These are phyloP conservation scores for Bretschneidera sinensis DNA, from an alignment of 345 rosid species.

Conservation along the genomic window DNA sequence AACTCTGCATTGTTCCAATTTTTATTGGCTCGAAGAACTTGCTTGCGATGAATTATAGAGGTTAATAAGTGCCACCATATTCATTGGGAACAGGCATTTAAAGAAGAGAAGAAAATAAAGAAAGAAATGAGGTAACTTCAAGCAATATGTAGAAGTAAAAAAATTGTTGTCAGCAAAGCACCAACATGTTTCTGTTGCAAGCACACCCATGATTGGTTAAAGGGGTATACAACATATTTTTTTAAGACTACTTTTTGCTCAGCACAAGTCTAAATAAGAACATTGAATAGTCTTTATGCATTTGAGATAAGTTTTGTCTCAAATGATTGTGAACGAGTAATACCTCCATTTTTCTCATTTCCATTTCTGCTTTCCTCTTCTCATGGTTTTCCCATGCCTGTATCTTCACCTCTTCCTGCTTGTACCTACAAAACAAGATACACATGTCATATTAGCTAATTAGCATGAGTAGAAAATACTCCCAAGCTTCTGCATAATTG, in stretches of 20 bases:
- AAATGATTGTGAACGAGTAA: too few species aligned
- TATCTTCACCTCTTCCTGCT: slow-evolving; percentile 90
- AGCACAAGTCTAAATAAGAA: neutral
- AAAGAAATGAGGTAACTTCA: neutral
- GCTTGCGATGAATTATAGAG: too few species aligned
- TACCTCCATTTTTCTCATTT: slow-evolving; percentile 94
- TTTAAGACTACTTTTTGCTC: neutral
- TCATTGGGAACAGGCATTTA: too few species aligned
- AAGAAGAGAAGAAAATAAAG: neutral
- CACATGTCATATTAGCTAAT: neutral
- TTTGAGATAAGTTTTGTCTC: neutral
- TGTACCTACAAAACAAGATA: slow-evolving; percentile 45
- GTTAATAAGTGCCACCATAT: too few species aligned
- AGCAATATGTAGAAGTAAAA: too few species aligned
- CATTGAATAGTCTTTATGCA: neutral
- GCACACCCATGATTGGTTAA: too few species aligned
- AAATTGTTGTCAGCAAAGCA: too few species aligned
- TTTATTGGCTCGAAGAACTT: too few species aligned
- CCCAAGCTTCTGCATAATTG: neutral
- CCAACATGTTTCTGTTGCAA: too few species aligned
- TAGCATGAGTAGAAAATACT: slow-evolving; percentile 10
- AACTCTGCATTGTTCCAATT: too few species aligned
- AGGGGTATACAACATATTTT: neutral
- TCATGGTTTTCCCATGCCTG: slow-evolving; percentile 95
- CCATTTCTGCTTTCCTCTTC: slow-evolving; percentile 94